Evolutionary conservation across 2,329 filamentous ascomycete genomes (phyloP), one percentile per base, ranked within the genome.

Genomic region (Curvularia sp.): DNA sequence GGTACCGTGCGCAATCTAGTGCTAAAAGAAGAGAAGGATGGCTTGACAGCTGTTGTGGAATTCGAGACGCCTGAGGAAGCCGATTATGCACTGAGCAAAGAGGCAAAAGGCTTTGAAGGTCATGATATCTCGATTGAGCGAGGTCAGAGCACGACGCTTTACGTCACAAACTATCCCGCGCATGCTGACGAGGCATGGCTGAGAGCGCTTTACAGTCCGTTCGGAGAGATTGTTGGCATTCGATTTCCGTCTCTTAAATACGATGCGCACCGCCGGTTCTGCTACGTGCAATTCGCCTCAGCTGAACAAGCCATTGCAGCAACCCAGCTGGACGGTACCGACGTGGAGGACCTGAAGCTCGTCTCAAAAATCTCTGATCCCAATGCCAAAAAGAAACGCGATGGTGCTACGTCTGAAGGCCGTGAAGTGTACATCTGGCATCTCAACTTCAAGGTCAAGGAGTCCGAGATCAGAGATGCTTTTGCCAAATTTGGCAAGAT

Each of bases 191-290:
- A 93, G 66, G 77, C 80, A 2, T 91, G 86, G 68, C 84, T 95
- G 21, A 85, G 86, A 39, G 77, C 85, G 34, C 78, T 94, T 3
- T 94, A 94, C 55, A 56, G 55, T 43, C 74, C 82, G 57, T 94
- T 89, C 70, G 95, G 95, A 42, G 87, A 94, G 42, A 88, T 99
- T 54, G 83, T 96, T 54, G 91, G 89, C 69, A 84, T 98, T 51
- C 89, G 95, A 21, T 95, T 95, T 79, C 95, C 95, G 1, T 97
- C 92, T 55, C 85, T 99, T 50, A 96, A 96, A 74, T 93, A 85
- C 76, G 94, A 97, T 70, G 89, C 89, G 1, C 89, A 91, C 67
- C 91, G 95, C 30, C 89, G 95, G 23, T 99, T 99, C 80, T 97
- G 93, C 80, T 99, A 99, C 76, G 84, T 97, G 6, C 92, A 96